Conservation (phyloP, 768 basidiomycete species). For the Sarcodon aspratus region DNA sequence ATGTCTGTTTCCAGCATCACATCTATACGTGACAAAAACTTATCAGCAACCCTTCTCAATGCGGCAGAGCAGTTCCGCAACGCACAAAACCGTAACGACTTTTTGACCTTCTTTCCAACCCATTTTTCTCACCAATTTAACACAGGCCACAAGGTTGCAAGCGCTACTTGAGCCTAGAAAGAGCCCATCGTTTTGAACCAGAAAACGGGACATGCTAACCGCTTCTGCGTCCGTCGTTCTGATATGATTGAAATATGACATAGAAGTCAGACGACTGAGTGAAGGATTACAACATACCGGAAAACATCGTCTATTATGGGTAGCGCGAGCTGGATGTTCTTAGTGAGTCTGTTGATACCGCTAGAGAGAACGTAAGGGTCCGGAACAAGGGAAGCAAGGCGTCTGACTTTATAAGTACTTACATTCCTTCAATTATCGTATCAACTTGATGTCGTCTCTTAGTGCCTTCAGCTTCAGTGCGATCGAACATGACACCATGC, state of each 20-base stretch:
- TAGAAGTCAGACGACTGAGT: neutral
- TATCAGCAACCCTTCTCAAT: neutral
- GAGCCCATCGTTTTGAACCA: slow-evolving; percentile 83
- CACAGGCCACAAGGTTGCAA: slow-evolving; percentile 88
- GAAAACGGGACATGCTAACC: slow-evolving; percentile 89
- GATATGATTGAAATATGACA: neutral
- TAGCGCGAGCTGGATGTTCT: slow-evolving; percentile 79
- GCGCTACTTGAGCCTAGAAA: slow-evolving; percentile 96
- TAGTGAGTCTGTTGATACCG: slow-evolving; percentile 87
- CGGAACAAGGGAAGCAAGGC: neutral
- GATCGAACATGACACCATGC: slow-evolving; percentile 90
- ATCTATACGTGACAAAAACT: slow-evolving; percentile 28
- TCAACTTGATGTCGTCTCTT: slow-evolving; percentile 92
- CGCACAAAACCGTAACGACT: slow-evolving; percentile 81
- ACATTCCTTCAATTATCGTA: slow-evolving; percentile 93
- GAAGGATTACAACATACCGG: slow-evolving; percentile 31
- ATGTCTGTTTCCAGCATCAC: slow-evolving; percentile 86
- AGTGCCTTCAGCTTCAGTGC: slow-evolving; percentile 87
- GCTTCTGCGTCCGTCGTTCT: slow-evolving; percentile 92
- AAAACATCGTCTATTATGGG: slow-evolving; percentile 85
- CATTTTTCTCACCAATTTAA: slow-evolving; percentile 64
- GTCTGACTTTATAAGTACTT: slow-evolving; percentile 11
- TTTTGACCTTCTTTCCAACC: slow-evolving; percentile 58
- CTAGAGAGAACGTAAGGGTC: slow-evolving; percentile 25
- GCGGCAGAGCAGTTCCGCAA: slow-evolving; percentile 1